These are phyloP conservation scores for Noccaea bulbosa DNA, from an alignment of 345 rosid genomes.

Conservation along the genomic window DNA sequence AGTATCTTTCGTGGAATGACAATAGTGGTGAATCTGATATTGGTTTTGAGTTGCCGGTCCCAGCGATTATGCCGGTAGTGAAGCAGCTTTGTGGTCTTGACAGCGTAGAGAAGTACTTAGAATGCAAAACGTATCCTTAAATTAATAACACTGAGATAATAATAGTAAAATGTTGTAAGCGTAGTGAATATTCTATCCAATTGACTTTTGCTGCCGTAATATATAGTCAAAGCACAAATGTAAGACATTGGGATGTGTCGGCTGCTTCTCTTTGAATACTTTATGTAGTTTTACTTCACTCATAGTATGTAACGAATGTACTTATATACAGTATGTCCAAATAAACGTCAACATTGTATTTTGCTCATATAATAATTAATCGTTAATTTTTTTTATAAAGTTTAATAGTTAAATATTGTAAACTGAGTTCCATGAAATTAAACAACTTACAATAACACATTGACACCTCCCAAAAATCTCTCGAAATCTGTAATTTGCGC, in stretches of 20 bases:
- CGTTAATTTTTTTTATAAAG: too few species aligned
- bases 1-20: conserved; percentile 59
- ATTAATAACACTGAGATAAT: not conserved
- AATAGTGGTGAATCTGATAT: conserved; percentile 29
- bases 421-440: not conserved
- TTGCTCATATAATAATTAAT: too few species aligned
- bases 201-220: not conserved
- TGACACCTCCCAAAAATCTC: not conserved
- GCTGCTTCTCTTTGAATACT: not conserved
- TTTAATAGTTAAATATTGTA: not conserved
- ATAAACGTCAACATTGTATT: too few species aligned
- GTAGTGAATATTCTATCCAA: not conserved
- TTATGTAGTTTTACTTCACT: not conserved
- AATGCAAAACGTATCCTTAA: conserved; percentile 41
- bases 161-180: not conserved
- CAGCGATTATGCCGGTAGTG: conserved; percentile 84
- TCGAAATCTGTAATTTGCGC: not conserved
- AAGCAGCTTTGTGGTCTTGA: conserved; percentile 77
- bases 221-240: not conserved
- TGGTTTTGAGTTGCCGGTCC: conserved; percentile 63
- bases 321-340: too few species aligned
- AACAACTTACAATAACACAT: not conserved
- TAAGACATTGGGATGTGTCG: not conserved
- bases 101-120: conserved; percentile 65
- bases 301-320: not conserved